A percentile compares a stretch with the other conserved stretches of the same genome.
Evolutionary conservation across 1,139 yeast genomes (phyloP).

Genomic region (Pichia sp.): DNA sequence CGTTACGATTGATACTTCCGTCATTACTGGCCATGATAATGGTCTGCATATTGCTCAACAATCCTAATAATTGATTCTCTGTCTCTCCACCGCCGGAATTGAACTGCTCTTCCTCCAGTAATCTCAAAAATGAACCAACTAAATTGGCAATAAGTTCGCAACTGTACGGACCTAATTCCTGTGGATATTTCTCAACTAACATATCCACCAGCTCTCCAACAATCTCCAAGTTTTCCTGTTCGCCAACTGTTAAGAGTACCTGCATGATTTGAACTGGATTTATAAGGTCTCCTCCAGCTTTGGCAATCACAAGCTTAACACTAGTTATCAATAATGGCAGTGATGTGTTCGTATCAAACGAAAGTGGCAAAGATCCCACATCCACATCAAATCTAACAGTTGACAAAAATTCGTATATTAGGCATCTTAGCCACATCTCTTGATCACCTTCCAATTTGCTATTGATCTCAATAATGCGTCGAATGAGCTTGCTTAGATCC

Average conservation of each 20-base stretch:
- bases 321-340: constrained; percentile 11
- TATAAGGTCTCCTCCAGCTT: constrained; percentile 1
- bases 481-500: constrained; percentile 21
- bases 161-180: constrained; percentile 50
- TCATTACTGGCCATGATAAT: constrained; percentile 44
- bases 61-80: constrained; percentile 47
- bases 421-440: constrained; percentile 30
- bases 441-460: background rate
- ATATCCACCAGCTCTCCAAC: constrained; percentile 51
- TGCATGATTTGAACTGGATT: constrained; percentile 34
- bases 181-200: constrained; percentile 46
- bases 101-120: constrained; percentile 18
- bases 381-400: constrained; percentile 1
- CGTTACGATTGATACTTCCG: too few relatives aligned
- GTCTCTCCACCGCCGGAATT: constrained; percentile 17
- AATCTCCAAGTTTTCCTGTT: constrained; percentile 45
- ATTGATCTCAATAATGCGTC: constrained; percentile 3
- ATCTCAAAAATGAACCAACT: constrained; percentile 38
- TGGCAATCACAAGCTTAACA: too few relatives aligned
- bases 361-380: constrained; percentile 3
- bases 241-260: constrained; percentile 43
- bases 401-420: constrained; percentile 11
- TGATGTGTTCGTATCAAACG: constrained; percentile 5
- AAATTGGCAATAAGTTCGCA: constrained; percentile 41
- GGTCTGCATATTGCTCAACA: constrained; percentile 44